These are phyloP conservation scores for Coccomyxa subellipsoidea DNA, from an alignment of 163 green algal genomes.

Conservation along the genomic window DNA sequence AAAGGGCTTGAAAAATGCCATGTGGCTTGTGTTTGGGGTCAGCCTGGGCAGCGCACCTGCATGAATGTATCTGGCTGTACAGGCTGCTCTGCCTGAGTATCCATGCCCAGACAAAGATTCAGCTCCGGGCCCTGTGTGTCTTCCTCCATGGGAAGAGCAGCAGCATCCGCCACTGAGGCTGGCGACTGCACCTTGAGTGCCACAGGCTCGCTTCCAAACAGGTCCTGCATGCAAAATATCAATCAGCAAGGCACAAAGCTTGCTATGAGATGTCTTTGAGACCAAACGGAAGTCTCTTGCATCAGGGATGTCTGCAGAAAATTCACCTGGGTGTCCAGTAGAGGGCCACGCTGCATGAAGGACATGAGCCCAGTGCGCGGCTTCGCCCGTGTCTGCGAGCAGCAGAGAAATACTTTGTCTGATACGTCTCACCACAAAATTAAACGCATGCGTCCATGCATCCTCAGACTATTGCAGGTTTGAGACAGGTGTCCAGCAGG, in stretches of 20 bases:
- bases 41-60: background rate
- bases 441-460: too few species aligned
- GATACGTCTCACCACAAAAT: too few species aligned
- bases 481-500: too few species aligned
- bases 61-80: background rate
- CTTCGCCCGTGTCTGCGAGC: background rate
- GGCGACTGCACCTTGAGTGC: background rate
- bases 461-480: too few species aligned
- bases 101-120: background rate
- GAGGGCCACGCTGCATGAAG: background rate
- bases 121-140: background rate
- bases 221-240: background rate
- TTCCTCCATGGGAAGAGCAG: background rate
- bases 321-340: background rate
- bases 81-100: background rate
- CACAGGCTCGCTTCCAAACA: background rate
- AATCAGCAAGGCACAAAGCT: background rate
- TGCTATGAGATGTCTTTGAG: too few species aligned
- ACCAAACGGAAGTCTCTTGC: too few species aligned
- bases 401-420: too few species aligned
- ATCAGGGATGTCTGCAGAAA: background rate
- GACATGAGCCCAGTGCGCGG: background rate
- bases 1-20: too few species aligned
- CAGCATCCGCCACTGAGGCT: background rate
- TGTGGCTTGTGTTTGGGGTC: background rate